phyloP scores from a whole-genome alignment of 306 rosid species.

The Begonia peltatifolia region DNA sequence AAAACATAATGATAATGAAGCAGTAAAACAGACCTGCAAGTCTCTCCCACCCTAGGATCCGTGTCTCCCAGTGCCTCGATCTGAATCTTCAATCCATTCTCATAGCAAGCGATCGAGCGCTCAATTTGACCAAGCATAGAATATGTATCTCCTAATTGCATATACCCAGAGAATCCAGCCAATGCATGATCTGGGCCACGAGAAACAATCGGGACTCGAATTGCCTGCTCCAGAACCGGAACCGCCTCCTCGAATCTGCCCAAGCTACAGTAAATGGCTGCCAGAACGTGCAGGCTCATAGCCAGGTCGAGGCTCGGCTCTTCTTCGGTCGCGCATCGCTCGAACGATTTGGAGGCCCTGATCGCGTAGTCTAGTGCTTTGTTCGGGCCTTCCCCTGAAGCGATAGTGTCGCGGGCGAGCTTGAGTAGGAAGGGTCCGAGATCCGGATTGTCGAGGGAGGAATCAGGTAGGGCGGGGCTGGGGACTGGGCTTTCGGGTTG shows the following conservation, averaged over 20 bases:
- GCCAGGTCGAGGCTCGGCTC: conserved; percentile 85
- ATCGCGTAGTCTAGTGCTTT: conserved; percentile 81
- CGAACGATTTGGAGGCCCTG: conserved; percentile 81
- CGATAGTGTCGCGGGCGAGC: conserved; percentile 79
- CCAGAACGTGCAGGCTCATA: conserved; percentile 93
- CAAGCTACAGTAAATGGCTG: conserved; percentile 86
- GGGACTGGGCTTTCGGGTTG: conserved; percentile 50
- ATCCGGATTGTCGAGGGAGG: conserved; percentile 93
- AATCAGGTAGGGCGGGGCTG: conserved; percentile 24
- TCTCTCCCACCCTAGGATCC: conserved; percentile 94
- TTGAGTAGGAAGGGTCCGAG: conserved; percentile 94
- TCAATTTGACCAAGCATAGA: conserved; percentile 95
- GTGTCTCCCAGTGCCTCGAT: conserved; percentile 82
- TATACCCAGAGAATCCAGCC: conserved; percentile 86
- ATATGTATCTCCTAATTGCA: conserved; percentile 92
- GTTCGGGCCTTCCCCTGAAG: conserved; percentile 87
- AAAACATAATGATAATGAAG: background rate
- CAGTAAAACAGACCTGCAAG: conserved; percentile 46
- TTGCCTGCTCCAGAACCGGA: conserved; percentile 84
- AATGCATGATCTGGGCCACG: conserved; percentile 87
- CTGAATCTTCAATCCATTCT: conserved; percentile 87
- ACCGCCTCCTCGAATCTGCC: conserved; percentile 92
- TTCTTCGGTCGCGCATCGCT: conserved; percentile 65
- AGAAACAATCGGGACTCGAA: conserved; percentile 45
- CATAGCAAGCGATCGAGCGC: conserved; percentile 60